These are phyloP conservation scores for Wickerhamiella azyma DNA, from an alignment of 805 yeast species.

Conservation along the genomic window DNA sequence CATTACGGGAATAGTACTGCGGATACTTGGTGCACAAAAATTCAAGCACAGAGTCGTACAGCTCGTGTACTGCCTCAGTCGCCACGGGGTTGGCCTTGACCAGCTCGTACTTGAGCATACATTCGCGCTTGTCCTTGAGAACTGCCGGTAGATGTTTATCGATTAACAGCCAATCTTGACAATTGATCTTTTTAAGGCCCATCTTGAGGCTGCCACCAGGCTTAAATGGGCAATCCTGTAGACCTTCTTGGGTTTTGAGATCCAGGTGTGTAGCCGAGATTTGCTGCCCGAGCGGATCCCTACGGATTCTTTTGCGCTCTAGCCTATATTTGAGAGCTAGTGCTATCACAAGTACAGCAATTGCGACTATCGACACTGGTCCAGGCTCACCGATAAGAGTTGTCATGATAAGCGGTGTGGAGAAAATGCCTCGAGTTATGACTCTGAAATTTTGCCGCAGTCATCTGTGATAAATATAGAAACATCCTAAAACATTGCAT, in stretches of 20 bases:
- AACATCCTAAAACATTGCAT: too few relatives aligned
- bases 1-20: constrained; percentile 29
- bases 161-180: constrained; percentile 3
- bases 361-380: not conserved
- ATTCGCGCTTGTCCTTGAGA: not conserved
- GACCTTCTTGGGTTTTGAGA: not conserved
- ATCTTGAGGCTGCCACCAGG: not conserved
- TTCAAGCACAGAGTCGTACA: constrained; percentile 31
- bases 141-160: not conserved
- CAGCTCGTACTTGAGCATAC: constrained; percentile 17
- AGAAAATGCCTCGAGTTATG: not conserved
- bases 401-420: not conserved
- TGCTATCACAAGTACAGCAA: not conserved
- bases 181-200: not conserved
- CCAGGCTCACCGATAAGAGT: not conserved
- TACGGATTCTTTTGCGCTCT: not conserved
- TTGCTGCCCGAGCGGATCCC: not conserved
- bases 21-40: constrained; percentile 39
- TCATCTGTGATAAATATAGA: too few relatives aligned
- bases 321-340: not conserved
- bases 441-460: too few relatives aligned
- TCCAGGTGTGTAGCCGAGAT: not conserved
- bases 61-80: constrained; percentile 29
- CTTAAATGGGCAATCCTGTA: not conserved
- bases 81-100: constrained; percentile 15